These are phyloP conservation scores for Grosmannia clavigera DNA, from an alignment of 2,329 filamentous ascomycete species.

Conservation along the genomic window DNA sequence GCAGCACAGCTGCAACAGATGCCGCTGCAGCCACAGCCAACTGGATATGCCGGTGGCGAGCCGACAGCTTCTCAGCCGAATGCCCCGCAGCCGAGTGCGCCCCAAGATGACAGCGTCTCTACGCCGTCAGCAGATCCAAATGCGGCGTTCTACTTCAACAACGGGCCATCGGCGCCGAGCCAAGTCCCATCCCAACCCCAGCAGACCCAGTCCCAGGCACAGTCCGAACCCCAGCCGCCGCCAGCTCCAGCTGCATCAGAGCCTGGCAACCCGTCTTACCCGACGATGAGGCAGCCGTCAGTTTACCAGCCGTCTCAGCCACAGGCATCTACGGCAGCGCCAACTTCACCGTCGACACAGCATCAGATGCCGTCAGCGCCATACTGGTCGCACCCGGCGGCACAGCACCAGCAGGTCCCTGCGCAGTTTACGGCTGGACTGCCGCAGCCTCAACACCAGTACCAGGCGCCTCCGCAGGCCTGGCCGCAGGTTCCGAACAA, in stretches of 20 bases:
- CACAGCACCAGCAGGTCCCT: slow-evolving; percentile 26
- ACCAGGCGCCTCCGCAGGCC: slow-evolving; percentile 18
- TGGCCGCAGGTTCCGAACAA: slow-evolving; percentile 20
- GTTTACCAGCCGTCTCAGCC: slow-evolving; percentile 31
- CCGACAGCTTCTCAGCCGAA: not conserved
- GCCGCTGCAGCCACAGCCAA: not conserved
- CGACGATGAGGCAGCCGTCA: slow-evolving; percentile 33
- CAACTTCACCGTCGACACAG: slow-evolving; percentile 20
- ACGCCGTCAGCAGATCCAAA: slow-evolving; percentile 36
- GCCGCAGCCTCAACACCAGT: slow-evolving; percentile 20
- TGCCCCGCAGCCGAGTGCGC: slow-evolving; percentile 5
- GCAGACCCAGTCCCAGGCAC: slow-evolving; percentile 31
- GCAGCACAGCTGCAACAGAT: slow-evolving; percentile 16
- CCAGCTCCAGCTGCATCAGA: slow-evolving; percentile 22
- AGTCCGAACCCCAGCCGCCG: slow-evolving; percentile 25
- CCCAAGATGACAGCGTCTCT: slow-evolving; percentile 20
- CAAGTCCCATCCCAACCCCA: slow-evolving; percentile 22
- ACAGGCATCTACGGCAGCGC: slow-evolving; percentile 25
- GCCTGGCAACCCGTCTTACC: slow-evolving; percentile 36
- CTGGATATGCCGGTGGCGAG: slow-evolving; percentile 3
- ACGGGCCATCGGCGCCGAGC: slow-evolving; percentile 16
- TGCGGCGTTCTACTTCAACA: slow-evolving; percentile 45
- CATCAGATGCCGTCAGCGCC: slow-evolving; percentile 18
- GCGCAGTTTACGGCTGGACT: slow-evolving; percentile 16
- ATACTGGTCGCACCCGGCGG: slow-evolving; percentile 35